Evolutionary conservation across 495 filamentous ascomycete species (phyloP).

Genomic region (Filosporella fistucella): DNA sequence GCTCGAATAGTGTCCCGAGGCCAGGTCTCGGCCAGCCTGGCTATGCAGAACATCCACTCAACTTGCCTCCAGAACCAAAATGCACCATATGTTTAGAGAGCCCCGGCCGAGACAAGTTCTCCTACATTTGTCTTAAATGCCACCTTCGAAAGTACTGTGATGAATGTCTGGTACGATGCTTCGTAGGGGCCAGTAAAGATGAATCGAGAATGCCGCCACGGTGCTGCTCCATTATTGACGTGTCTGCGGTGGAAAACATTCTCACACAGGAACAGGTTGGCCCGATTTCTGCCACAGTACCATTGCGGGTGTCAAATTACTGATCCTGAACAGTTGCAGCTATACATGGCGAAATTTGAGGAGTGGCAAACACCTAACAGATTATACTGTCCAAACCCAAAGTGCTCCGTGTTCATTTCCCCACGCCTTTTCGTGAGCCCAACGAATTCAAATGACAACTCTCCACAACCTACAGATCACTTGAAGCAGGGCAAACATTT

Average conservation of each 20-base stretch:
- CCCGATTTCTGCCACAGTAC: neutral
- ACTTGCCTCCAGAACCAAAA: neutral
- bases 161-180: constrained; percentile 23
- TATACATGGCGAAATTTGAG: constrained; percentile 27
- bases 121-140: constrained; percentile 14
- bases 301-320: neutral
- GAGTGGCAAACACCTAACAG: constrained; percentile 27
- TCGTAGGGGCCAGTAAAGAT: constrained; percentile 22
- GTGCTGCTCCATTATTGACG: constrained; percentile 23
- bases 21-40: too few relatives aligned
- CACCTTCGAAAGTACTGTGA: constrained; percentile 12
- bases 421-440: constrained; percentile 9
- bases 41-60: neutral
- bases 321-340: constrained; percentile 9
- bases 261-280: constrained; percentile 17
- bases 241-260: constrained; percentile 10
- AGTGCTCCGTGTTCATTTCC: constrained; percentile 28
- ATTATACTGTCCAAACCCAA: constrained; percentile 26
- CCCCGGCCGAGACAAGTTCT: constrained; percentile 1
- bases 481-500: too few relatives aligned
- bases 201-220: constrained; percentile 25
- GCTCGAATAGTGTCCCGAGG: too few relatives aligned
- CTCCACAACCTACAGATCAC: neutral
- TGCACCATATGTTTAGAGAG: neutral
- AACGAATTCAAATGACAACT: neutral